Conservation (phyloP, 2,329 filamentous ascomycete genomes). For the Colletotrichum limetticola region DNA sequence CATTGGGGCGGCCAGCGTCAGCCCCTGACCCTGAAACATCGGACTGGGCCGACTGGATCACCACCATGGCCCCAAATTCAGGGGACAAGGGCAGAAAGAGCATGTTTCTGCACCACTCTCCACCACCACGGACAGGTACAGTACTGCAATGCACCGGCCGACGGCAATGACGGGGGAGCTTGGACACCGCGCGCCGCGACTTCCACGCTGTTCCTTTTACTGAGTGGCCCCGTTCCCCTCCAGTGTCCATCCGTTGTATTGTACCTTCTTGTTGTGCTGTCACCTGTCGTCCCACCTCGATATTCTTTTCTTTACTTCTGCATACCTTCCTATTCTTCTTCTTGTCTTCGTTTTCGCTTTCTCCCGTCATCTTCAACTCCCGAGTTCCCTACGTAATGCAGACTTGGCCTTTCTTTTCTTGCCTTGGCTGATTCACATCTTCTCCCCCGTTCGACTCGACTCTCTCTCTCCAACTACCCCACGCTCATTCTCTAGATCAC, state of each 20-base stretch:
- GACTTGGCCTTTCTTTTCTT: conserved; percentile 5
- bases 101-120: conserved; percentile 21
- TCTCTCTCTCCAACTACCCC: not conserved
- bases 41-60: conserved; percentile 28
- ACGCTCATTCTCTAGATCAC: not conserved
- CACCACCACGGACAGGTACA: too few species aligned
- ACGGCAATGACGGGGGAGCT: conserved; percentile 21
- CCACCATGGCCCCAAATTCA: not conserved
- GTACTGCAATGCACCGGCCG: not conserved
- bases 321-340: not conserved
- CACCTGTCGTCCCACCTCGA: not conserved
- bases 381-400: not conserved
- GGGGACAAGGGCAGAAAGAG: conserved; percentile 18
- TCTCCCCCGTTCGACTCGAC: not conserved
- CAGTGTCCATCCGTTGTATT: not conserved
- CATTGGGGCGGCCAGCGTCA: not conserved
- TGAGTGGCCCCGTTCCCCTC: conserved; percentile 4
- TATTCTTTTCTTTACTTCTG: not conserved
- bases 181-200: conserved; percentile 9
- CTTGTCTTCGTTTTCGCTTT: not conserved
- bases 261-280: not conserved
- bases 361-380: not conserved
- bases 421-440: not conserved
- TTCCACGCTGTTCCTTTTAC: conserved; percentile 14
- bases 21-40: conserved; percentile 36